Evolutionary conservation across 2,329 filamentous ascomycete genomes (phyloP), one percentile per base, ranked within the genome.

Genomic region (Trichoderma koningii): DNA sequence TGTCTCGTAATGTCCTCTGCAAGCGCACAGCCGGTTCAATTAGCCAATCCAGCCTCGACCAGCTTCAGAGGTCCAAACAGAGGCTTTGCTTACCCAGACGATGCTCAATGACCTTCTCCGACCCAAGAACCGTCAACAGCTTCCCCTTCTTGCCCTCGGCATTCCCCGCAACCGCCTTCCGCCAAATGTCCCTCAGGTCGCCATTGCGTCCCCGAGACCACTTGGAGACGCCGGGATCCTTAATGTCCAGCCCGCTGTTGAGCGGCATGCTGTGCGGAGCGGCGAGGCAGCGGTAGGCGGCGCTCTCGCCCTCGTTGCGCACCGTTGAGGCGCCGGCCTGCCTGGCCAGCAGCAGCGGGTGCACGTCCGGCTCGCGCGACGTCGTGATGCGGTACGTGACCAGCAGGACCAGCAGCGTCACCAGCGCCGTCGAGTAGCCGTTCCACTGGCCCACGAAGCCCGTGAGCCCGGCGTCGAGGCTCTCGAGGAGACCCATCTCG

Each of bases 141-240:
- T 87, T 87, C 66, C 90, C 91, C 68, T 87, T 87, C 47, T 85
- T 85, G 38, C 88, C 89, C 52, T 88, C 85, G 42, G 87, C 86
- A 64, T 87, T 85, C 41, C 75, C 92, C 63, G 82, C 82, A 10
- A 88, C 82, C 48, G 87, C 90, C 72, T 85, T 85, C 68, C 89
- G 87, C 95, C 95, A 99, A 64, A 99, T 83, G 77, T 99, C 94
- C 63, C 94, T 86, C 69, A 99, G 80, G 72, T 99, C 94, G 51
- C 95, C 95, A 76, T 96, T 89, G 64, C 90, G 88, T 55, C 94
- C 94, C 64, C 84, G 82, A 10, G 89, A 84, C 91, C 93, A 97
- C 78, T 92, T 92, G 53, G 91, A 89, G 52, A 89, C 87, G 50
- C 89, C 90, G 0, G 89, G 79, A 63, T 93, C 90, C 79, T 92